These are phyloP conservation scores for Cymbopogon citratus DNA, from an alignment of 176 grass and related monocot genomes.

Conservation along the genomic window DNA sequence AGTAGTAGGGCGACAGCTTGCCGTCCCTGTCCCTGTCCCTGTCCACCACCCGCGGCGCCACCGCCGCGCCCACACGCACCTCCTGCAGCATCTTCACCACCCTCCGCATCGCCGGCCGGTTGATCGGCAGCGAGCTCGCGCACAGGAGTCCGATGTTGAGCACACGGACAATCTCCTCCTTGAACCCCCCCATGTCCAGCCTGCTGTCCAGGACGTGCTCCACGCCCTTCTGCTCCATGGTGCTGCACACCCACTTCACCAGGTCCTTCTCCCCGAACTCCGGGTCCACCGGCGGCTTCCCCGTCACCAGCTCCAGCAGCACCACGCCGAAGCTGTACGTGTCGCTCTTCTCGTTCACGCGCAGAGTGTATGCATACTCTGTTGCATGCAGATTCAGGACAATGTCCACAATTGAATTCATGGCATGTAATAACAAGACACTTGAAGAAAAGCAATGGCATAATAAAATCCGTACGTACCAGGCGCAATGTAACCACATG, in stretches of 20 bases:
- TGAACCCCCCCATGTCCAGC: conserved; percentile 41
- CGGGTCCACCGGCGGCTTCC: conserved; percentile 59
- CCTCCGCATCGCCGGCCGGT: conserved; percentile 67
- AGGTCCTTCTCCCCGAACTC: conserved; percentile 88
- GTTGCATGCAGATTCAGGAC: background rate
- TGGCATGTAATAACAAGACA: too few relatives aligned
- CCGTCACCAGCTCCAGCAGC: conserved; percentile 72
- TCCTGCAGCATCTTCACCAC: conserved; percentile 94
- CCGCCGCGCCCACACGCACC: background rate
- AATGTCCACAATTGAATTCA: too few relatives aligned
- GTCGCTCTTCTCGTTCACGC: conserved; percentile 91
- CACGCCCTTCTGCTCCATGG: conserved; percentile 58
- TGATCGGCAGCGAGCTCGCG: conserved; percentile 79
- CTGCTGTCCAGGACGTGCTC: conserved; percentile 58
- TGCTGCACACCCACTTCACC: conserved; percentile 76
- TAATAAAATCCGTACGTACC: too few relatives aligned
- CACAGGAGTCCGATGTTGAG: conserved; percentile 71
- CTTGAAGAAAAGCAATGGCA: too few relatives aligned
- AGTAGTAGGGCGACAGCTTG: conserved; percentile 61
- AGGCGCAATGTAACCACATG: conserved; percentile 83
- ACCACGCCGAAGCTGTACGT: conserved; percentile 93
- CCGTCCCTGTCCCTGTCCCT: conserved; percentile 33
- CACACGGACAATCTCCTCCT: conserved; percentile 56
- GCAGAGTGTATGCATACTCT: conserved; percentile 91
- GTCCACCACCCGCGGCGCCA: background rate